phyloP scores from a whole-genome alignment of 495 filamentous ascomycete species.

The Thermothielavioides terrestris region DNA sequence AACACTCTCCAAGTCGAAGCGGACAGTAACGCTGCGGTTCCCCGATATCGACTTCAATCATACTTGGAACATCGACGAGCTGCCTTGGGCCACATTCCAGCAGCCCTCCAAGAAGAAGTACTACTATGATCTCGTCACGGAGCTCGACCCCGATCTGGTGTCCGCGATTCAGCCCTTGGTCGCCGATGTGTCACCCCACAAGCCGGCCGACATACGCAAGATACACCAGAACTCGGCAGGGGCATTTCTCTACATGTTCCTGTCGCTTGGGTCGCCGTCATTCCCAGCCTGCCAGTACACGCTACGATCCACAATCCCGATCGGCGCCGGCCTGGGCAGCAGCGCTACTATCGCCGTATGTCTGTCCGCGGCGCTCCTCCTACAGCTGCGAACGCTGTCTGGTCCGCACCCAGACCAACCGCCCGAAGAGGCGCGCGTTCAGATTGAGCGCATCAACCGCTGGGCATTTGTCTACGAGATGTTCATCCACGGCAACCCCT shows the following conservation, averaged over 20 bases:
- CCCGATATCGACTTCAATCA: conserved; percentile 79
- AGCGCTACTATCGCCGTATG: conserved; percentile 91
- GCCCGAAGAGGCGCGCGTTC: conserved; percentile 64
- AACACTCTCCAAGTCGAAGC: conserved; percentile 74
- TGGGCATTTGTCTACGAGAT: conserved; percentile 97
- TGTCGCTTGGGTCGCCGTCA: conserved; percentile 70
- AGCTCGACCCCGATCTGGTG: conserved; percentile 73
- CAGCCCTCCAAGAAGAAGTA: conserved; percentile 78
- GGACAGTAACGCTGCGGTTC: conserved; percentile 78
- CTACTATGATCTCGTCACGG: conserved; percentile 80
- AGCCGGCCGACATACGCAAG: conserved; percentile 58
- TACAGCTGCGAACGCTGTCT: conserved; percentile 78
- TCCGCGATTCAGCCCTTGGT: conserved; percentile 71
- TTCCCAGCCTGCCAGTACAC: conserved; percentile 81
- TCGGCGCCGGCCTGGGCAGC: conserved; percentile 83
- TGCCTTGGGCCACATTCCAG: conserved; percentile 78
- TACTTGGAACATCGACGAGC: conserved; percentile 80
- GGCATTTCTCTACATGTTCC: conserved; percentile 86
- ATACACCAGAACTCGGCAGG: conserved; percentile 71
- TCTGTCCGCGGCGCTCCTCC: conserved; percentile 71
- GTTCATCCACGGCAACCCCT: conserved; percentile 94
- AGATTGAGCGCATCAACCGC: conserved; percentile 88
- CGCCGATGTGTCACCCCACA: conserved; percentile 53
- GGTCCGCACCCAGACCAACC: conserved; percentile 88
- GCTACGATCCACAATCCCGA: conserved; percentile 86